phyloP scores from a whole-genome alignment of 1,284 basidiomycete genomes.

The Cerioporus squamosus region DNA sequence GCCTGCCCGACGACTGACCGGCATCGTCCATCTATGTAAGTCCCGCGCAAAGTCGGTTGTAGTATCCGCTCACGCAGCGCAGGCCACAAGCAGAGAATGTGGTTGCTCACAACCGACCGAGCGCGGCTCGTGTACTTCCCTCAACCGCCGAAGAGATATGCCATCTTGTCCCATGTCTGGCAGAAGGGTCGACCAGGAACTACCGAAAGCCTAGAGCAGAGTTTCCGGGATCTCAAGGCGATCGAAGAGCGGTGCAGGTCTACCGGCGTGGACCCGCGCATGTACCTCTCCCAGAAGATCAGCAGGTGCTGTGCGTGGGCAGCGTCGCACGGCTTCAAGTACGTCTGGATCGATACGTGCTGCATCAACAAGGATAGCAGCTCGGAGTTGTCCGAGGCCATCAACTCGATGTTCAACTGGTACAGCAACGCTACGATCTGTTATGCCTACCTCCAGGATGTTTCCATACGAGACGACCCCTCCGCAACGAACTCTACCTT shows the following conservation, averaged over 20 bases:
- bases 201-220: too few relatives aligned
- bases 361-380: slow-evolving; percentile 3
- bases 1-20: too few relatives aligned
- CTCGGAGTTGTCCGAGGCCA: not conserved
- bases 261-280: not conserved
- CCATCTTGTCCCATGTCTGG: too few relatives aligned
- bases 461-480: not conserved
- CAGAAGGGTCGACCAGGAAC: too few relatives aligned
- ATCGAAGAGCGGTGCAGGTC: not conserved
- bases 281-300: not conserved
- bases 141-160: not conserved
- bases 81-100: not conserved
- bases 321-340: not conserved
- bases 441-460: slow-evolving; percentile 2
- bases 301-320: slow-evolving; percentile 2
- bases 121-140: not conserved
- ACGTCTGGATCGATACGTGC: slow-evolving; percentile 4
- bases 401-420: not conserved
- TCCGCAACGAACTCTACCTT: not conserved
- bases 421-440: not conserved
- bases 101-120: not conserved
- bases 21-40: too few relatives aligned
- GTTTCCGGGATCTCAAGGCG: not conserved
- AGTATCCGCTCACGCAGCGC: not conserved
- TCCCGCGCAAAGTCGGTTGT: too few relatives aligned